phyloP scores from a whole-genome alignment of 495 filamentous ascomycete genomes.

The Xylaria acuta region DNA sequence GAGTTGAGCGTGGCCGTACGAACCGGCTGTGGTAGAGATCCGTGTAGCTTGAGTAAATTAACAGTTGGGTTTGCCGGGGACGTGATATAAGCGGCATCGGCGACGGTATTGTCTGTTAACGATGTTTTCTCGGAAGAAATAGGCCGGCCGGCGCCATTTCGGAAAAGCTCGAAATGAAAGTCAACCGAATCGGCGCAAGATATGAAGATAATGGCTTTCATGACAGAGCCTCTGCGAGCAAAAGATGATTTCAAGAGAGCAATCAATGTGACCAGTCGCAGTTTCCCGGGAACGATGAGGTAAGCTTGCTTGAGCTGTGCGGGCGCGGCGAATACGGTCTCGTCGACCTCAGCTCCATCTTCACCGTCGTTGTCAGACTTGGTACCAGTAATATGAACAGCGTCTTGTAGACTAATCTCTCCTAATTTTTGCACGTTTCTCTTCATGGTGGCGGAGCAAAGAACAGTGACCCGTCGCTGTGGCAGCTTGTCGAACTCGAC shows the following conservation, averaged over 20 bases:
- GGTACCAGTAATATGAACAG: slow-evolving; percentile 82
- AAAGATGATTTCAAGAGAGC: slow-evolving; percentile 86
- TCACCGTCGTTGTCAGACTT: slow-evolving; percentile 55
- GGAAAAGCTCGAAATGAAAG: slow-evolving; percentile 92
- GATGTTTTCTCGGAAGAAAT: slow-evolving; percentile 34
- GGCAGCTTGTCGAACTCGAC: slow-evolving; percentile 65
- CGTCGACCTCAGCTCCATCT: slow-evolving; percentile 51
- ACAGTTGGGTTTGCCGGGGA: slow-evolving; percentile 60
- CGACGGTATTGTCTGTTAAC: slow-evolving; percentile 50
- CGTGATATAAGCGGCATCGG: slow-evolving; percentile 54
- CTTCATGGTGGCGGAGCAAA: slow-evolving; percentile 97
- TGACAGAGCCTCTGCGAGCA: slow-evolving; percentile 81
- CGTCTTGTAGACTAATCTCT: slow-evolving; percentile 93
- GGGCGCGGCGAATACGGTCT: slow-evolving; percentile 77
- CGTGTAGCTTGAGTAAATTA: slow-evolving; percentile 85
- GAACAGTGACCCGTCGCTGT: slow-evolving; percentile 77
- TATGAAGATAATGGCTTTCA: slow-evolving; percentile 95
- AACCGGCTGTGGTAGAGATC: slow-evolving; percentile 86
- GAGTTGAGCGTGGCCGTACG: slow-evolving; percentile 82
- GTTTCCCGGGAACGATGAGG: slow-evolving; percentile 82
- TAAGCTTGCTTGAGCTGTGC: slow-evolving; percentile 93
- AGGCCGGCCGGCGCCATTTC: slow-evolving; percentile 47
- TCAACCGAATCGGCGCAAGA: slow-evolving; percentile 97
- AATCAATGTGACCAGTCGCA: slow-evolving; percentile 84
- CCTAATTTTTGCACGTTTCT: slow-evolving; percentile 91